A percentile compares a stretch with the other conserved stretches of the same genome.
Conservation (phyloP, 2,329 filamentous ascomycete genomes). For the Xylariaceae sp. region DNA sequence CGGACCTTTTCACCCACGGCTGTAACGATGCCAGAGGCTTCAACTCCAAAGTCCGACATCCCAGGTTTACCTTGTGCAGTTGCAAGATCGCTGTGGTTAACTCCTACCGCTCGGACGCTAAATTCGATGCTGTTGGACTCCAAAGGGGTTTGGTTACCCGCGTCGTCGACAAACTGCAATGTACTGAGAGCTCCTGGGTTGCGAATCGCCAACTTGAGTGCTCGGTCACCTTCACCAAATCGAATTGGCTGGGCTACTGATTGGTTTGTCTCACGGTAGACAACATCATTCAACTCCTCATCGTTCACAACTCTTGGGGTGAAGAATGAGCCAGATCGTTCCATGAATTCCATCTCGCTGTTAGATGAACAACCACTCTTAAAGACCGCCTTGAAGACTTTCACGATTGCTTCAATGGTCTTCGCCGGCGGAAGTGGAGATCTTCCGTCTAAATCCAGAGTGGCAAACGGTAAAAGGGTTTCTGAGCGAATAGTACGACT, state of each 20-base stretch:
- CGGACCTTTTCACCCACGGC: constrained; percentile 25
- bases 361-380: constrained; percentile 29
- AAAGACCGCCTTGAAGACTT: constrained; percentile 37
- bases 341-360: constrained; percentile 41
- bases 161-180: constrained; percentile 28
- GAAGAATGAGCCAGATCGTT: constrained; percentile 36
- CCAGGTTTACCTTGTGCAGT: constrained; percentile 28
- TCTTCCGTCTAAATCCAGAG: constrained; percentile 31
- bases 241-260: constrained; percentile 35
- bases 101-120: constrained; percentile 27
- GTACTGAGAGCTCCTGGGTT: constrained; percentile 30
- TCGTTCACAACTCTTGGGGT: constrained; percentile 39
- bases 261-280: constrained; percentile 40
- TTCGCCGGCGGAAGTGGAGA: constrained; percentile 20
- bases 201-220: constrained; percentile 27
- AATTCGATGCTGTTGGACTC: constrained; percentile 34
- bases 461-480: constrained; percentile 32
- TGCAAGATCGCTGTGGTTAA: constrained; percentile 30
- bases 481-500: constrained; percentile 34
- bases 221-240: constrained; percentile 33
- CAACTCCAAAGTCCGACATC: constrained; percentile 25
- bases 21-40: constrained; percentile 28
- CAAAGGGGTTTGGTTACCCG: constrained; percentile 27
- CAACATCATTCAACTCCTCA: constrained; percentile 38
- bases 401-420: constrained; percentile 25